phyloP scores from a whole-genome alignment of 305 asterid species.

The Fraxinus dipetala region DNA sequence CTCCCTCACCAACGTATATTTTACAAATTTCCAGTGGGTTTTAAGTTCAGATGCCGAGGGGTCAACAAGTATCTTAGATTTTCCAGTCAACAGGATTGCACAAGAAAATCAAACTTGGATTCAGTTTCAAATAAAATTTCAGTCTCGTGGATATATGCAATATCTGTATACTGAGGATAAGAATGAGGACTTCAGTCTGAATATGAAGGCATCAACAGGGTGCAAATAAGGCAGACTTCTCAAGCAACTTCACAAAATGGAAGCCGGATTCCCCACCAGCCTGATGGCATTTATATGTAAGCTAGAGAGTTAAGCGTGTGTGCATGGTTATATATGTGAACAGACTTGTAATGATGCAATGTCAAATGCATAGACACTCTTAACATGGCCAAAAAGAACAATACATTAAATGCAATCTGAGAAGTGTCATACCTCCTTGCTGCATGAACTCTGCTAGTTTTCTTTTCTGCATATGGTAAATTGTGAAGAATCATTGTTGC shows the following conservation, averaged over 20 bases:
- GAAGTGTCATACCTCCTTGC: constrained; percentile 68
- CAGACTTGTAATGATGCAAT: background rate
- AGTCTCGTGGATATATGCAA: background rate
- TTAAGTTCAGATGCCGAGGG: background rate
- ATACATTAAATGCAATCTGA: background rate
- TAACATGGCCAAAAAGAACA: background rate
- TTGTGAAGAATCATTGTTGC: constrained; percentile 83
- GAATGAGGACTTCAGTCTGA: background rate
- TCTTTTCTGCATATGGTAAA: constrained; percentile 67
- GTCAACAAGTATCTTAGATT: background rate
- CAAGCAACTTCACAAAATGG: background rate
- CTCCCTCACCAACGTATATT: background rate
- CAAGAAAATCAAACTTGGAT: background rate
- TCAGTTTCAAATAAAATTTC: background rate
- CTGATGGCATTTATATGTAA: background rate
- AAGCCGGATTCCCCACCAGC: background rate
- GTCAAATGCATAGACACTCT: background rate
- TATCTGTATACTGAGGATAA: background rate
- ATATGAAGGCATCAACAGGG: background rate
- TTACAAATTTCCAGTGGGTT: background rate
- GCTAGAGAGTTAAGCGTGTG: background rate
- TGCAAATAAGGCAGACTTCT: background rate
- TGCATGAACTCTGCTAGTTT: constrained; percentile 91
- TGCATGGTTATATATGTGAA: background rate
- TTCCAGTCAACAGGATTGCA: background rate